Percentiles rank a stretch among this genome's conserved stretches.
Conservation (phyloP, 441 rosid genomes). For the Croton laevigatus region DNA sequence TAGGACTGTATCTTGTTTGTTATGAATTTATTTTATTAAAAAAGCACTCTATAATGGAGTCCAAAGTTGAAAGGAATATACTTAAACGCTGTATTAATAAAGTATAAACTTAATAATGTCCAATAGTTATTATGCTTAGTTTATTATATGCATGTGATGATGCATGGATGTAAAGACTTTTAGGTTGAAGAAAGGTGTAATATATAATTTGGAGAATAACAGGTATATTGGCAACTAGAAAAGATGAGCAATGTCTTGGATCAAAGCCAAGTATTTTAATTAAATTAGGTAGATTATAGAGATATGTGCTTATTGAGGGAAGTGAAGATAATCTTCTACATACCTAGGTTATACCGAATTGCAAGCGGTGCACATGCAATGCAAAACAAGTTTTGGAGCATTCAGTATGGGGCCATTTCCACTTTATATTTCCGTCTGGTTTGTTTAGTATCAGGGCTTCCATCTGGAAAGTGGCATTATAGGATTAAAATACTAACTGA, state of each 20-base stretch:
- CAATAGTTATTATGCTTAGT: not conserved
- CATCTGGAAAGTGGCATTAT: not conserved
- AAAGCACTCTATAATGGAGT: not conserved
- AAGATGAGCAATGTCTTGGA: not conserved
- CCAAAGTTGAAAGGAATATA: not conserved
- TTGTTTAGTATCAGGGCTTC: not conserved
- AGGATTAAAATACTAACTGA: not conserved
- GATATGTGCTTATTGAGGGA: constrained; percentile 21
- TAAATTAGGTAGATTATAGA: constrained; percentile 10
- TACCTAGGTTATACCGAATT: constrained; percentile 16
- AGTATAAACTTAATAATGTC: not conserved
- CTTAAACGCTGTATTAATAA: not conserved
- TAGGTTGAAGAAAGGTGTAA: not conserved
- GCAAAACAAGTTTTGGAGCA: constrained; percentile 15
- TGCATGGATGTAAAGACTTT: not conserved
- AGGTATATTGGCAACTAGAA: not conserved
- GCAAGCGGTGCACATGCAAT: constrained; percentile 29
- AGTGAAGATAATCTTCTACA: not conserved
- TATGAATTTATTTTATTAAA: not conserved
- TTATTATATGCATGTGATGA: too few species aligned
- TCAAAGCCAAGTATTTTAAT: not conserved
- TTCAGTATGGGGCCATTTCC: constrained; percentile 4
- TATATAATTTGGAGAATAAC: not conserved
- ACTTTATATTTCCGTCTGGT: not conserved
- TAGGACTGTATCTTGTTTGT: not conserved